phyloP scores from a whole-genome alignment of 1,139 yeast genomes.

The Pichia sp. region DNA sequence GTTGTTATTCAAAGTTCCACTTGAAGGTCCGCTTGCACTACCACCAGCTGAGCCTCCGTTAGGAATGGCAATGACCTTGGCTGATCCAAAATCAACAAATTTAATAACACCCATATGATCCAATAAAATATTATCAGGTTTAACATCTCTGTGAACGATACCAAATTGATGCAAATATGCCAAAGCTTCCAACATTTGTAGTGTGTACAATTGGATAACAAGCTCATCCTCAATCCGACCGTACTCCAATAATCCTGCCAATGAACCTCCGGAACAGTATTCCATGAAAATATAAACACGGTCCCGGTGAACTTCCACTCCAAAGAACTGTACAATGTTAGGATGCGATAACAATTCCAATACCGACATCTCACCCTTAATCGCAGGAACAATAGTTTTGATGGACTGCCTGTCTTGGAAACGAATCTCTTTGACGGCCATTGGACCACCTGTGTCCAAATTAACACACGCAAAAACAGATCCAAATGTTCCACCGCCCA shows the following conservation, averaged over 20 bases:
- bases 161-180: conserved; percentile 94
- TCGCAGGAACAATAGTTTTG: conserved; percentile 78
- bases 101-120: conserved; percentile 93
- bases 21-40: conserved; percentile 1
- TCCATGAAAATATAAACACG: conserved; percentile 96
- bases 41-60: conserved; percentile 39
- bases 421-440: conserved; percentile 95
- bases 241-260: conserved; percentile 76
- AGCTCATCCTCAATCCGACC: conserved; percentile 95
- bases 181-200: conserved; percentile 92
- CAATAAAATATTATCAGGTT: conserved; percentile 87
- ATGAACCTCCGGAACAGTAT: conserved; percentile 93
- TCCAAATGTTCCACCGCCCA: conserved; percentile 97
- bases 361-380: conserved; percentile 95
- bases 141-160: conserved; percentile 94
- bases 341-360: conserved; percentile 94
- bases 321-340: conserved; percentile 91
- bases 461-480: conserved; percentile 89
- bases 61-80: conserved; percentile 81
- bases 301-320: conserved; percentile 96
- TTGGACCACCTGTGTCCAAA: conserved; percentile 89
- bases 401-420: conserved; percentile 87
- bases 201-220: conserved; percentile 83
- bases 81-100: conserved; percentile 97
- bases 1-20: conserved; percentile 12